Conservation (phyloP, 345 rosid genomes). For the Aurinia saxatilis region DNA sequence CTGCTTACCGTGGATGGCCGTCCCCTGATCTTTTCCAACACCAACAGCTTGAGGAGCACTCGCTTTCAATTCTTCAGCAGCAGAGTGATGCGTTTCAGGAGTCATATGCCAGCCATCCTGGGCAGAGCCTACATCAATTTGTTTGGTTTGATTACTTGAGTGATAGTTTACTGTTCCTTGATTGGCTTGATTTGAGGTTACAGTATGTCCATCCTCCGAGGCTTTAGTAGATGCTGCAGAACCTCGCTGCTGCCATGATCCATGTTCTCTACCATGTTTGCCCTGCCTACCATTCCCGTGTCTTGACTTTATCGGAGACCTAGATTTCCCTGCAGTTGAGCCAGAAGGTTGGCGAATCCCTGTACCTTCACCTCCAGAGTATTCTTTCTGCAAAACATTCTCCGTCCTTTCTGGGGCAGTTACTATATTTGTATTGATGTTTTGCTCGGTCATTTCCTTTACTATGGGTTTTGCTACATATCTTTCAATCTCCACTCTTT, state of each 20-base stretch:
- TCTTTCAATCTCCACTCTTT: constrained; percentile 90
- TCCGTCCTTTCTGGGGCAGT: constrained; percentile 26
- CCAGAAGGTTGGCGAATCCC: constrained; percentile 33
- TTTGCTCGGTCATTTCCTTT: constrained; percentile 81
- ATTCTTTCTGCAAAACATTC: constrained; percentile 13
- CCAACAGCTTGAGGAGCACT: constrained; percentile 22
- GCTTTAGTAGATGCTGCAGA: constrained; percentile 38
- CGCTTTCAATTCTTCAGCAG: constrained; percentile 32
- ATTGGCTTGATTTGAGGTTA: constrained; percentile 31
- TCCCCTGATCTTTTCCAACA: constrained; percentile 49
- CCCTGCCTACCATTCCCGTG: constrained; percentile 51
- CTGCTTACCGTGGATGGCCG: constrained; percentile 42
- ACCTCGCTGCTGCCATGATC: constrained; percentile 66
- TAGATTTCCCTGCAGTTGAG: constrained; percentile 34
- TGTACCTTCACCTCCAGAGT: constrained; percentile 30
- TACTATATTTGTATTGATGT: constrained; percentile 33
- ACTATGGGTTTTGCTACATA: constrained; percentile 80
- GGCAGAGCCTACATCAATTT: constrained; percentile 28
- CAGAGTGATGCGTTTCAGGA: constrained; percentile 37
- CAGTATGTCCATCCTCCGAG: constrained; percentile 30
- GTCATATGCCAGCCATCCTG: constrained; percentile 50
- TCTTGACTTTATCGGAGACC: constrained; percentile 33
- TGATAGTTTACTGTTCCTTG: constrained; percentile 40
- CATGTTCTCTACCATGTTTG: constrained; percentile 54
- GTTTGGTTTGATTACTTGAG: constrained; percentile 25